A percentile compares a stretch with the other conserved stretches of the same genome.
Conservation (phyloP, 2,329 filamentous ascomycete species). For the Cryoendolithus antarcticus region DNA sequence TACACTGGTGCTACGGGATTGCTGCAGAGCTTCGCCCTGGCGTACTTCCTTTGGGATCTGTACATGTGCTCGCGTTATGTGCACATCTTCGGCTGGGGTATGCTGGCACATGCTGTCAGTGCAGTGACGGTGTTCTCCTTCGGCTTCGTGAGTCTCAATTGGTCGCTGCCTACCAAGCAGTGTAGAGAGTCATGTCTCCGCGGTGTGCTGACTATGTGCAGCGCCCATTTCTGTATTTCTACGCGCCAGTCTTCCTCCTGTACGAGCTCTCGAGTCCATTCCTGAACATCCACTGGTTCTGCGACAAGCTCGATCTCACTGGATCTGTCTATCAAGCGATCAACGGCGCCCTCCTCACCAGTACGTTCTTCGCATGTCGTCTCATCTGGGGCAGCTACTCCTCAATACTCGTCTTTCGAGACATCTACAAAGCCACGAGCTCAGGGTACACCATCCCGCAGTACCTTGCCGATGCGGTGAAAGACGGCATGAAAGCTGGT, state of each 20-base stretch:
- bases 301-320: conserved; percentile 73
- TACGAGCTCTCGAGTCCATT: conserved; percentile 81
- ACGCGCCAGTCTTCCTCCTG: conserved; percentile 67
- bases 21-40: conserved; percentile 63
- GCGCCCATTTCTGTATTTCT: conserved; percentile 77
- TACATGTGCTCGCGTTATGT: conserved; percentile 56
- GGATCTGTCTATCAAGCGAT: conserved; percentile 61
- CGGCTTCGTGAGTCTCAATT: conserved; percentile 55
- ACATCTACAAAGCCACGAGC: conserved; percentile 45
- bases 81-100: conserved; percentile 59
- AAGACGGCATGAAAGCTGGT: conserved; percentile 1
- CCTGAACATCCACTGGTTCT: conserved; percentile 85
- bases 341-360: conserved; percentile 61
- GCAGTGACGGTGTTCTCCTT: conserved; percentile 64
- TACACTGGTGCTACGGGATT: conserved; percentile 62
- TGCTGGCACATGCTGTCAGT: conserved; percentile 64
- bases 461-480: conserved; percentile 4
- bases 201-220: conserved; percentile 24
- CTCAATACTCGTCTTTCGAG: conserved; percentile 53
- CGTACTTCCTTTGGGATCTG: conserved; percentile 79
- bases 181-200: too few relatives aligned
- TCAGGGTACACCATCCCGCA: conserved; percentile 10
- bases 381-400: conserved; percentile 65
- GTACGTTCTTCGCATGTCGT: conserved; percentile 64
- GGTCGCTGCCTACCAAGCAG: too few relatives aligned